Base-by-base conservation (phyloP, 345 rosid species). In the Hibiscus syriacus region DNA sequence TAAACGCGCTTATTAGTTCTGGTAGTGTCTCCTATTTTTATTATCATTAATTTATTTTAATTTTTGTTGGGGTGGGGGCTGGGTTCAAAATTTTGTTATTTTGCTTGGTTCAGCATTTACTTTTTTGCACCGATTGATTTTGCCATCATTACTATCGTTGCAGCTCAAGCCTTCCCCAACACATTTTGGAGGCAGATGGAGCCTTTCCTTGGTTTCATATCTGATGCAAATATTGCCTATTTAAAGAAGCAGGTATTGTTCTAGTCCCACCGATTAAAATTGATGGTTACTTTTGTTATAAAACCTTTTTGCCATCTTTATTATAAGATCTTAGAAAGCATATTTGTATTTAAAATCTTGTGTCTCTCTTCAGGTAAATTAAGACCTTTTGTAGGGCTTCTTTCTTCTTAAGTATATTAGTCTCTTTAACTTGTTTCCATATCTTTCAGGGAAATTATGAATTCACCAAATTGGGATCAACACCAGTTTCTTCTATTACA, bases 101-200 rank as follows among this genome's bases (percentile, higher is more conserved):
- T 34, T 57, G 41, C 14, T 68, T 49, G 38, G 45, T 61, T 57
- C 39, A 43, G 41, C n/a, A 27, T 7, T 58, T 43, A 3, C 49
- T 27, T 20, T 36, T 65, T 72, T 53, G 61, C 61, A 64, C 64
- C 70, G 69, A 69, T 75, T 67, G 50, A 74, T 80, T 72, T 87
- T 48, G 59, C 80, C 70, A 60, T 67, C 72, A 22, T 72, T 48
- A 62, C 80, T 72, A 60, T 67, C 72, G 19, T 72, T 81, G 81
- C 86, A 92, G 98, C 78, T 69, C 84, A 74, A 70, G 79, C 79
- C 50, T 78, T 75, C 69, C 73, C 82, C 27, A 79, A 74, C 62
- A 71, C 85, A 55, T 87, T 89, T 73, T 94, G 97, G 98, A 85
- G 80, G 85, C 88, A 84, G 68, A 87, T 89, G 89, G 99, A 94